Evolutionary conservation across 306 rosid species (phyloP), one percentile per base, ranked within the genome.

Genomic region (Trifolium subterraneum): DNA sequence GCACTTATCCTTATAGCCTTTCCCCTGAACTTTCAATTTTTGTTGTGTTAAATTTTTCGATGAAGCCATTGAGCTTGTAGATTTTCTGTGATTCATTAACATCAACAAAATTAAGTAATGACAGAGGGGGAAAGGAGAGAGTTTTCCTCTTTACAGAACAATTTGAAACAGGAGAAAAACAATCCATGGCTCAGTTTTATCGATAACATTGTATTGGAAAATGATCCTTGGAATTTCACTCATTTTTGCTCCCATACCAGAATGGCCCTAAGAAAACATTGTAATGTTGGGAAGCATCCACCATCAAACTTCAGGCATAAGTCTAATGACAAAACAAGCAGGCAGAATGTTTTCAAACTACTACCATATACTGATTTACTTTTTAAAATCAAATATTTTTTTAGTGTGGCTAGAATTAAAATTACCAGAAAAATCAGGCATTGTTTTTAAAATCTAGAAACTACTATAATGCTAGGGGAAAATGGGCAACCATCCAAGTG

Each of bases 1-100:
- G 85, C 97, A 94, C 82, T 88, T 91, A 81, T 94, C 98, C 83
- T 86, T 94, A 31, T 83, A 94, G 80, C 93, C 93, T 91, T 94
- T 94, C 64, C 97, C 95, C 64, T 84, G 93, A 81, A 78, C 85
- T 86, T 94, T 91, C 83, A 89, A 20, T 65, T 84, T 94, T 79
- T 94, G 97, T 70, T 86, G 97, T 4, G 84, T 66, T 63, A 88
- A 61, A 72, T 86, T 88, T 83, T 84, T 91, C 18, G 96, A 86
- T 80, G 93, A 86, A 74, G 88, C 86, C 55, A 27, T 64, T 65
- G 83, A 15, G 64, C 79, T 81, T 63, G 92, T 79, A 63, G 90
- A 64, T 72, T 83, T 91, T 80, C 98, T 91, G 92, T 70, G 69
- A 71, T 61, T 56, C 61, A 79, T 54, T 23, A 61, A 61, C 45